Conservation (phyloP, 768 basidiomycete genomes). For the Cubamyces lactineus region DNA sequence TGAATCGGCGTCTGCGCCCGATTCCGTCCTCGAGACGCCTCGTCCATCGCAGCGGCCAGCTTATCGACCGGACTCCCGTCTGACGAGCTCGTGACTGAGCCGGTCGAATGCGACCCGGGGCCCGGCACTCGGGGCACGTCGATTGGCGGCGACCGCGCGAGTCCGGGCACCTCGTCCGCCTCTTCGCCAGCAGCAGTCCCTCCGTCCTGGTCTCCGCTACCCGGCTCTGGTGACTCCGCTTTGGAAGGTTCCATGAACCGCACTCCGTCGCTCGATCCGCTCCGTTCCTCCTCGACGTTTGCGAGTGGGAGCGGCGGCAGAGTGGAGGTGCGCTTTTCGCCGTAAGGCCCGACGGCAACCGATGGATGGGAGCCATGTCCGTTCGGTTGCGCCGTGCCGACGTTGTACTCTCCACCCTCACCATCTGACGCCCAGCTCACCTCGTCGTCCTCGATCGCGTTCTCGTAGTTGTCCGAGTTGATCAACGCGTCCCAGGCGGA, state of each 20-base stretch:
- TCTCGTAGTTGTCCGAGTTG: conserved; percentile 52
- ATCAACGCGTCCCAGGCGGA: conserved; percentile 56
- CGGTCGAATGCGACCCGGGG: conserved; percentile 38
- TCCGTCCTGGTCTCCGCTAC: conserved; percentile 22
- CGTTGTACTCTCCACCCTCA: conserved; percentile 32
- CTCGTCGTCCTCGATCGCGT: conserved; percentile 28
- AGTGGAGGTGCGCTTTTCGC: conserved; percentile 43
- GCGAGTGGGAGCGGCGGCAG: conserved; percentile 21
- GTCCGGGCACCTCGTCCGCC: conserved; percentile 21
- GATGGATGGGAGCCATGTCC: conserved; percentile 8
- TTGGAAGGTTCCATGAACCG: conserved; percentile 29
- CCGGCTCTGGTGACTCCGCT: conserved; percentile 22
- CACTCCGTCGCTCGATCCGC: conserved; percentile 23
- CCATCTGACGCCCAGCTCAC: conserved; percentile 59
- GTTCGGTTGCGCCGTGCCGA: conserved; percentile 9
- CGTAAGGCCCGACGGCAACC: conserved; percentile 49
- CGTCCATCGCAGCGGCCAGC: conserved; percentile 39
- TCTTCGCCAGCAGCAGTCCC: conserved; percentile 24
- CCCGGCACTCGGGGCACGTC: conserved; percentile 31
- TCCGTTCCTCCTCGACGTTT: conserved; percentile 18
- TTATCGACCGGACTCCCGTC: conserved; percentile 50
- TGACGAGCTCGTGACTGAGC: conserved; percentile 51
- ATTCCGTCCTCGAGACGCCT: conserved; percentile 54
- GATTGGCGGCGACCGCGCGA: conserved; percentile 29
- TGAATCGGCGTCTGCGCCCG: conserved; percentile 58